phyloP scores from a whole-genome alignment of 352 stramenopile species.

The Globisporangium uncinulatum region DNA sequence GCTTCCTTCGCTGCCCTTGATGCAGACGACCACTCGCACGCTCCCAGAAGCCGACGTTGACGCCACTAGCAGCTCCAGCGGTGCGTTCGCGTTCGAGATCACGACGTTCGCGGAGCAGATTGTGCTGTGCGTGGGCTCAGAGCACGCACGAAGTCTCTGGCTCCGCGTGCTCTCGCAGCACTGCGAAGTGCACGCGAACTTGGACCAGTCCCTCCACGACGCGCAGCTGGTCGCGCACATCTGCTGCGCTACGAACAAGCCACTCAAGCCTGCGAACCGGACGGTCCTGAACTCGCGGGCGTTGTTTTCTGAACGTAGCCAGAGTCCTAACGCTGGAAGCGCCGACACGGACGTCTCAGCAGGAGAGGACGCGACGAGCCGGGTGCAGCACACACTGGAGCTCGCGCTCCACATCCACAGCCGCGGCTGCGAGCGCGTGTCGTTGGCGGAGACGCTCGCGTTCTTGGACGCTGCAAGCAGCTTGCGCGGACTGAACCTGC shows the following conservation, averaged over 20 bases:
- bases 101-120: conserved; percentile 74
- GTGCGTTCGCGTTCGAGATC: conserved; percentile 59
- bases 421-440: conserved; percentile 27
- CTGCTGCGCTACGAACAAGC: conserved; percentile 21
- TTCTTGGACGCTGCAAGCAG: conserved; percentile 69
- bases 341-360: not conserved
- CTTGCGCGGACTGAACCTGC: conserved; percentile 51
- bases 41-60: conserved; percentile 13
- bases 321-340: not conserved
- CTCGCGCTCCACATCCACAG: conserved; percentile 26
- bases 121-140: conserved; percentile 57
- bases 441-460: conserved; percentile 42
- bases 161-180: conserved; percentile 55
- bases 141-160: conserved; percentile 58
- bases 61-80: conserved; percentile 10
- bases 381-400: conserved; percentile 15
- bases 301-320: conserved; percentile 32
- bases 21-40: too few species aligned
- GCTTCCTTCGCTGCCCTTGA: conserved; percentile 6
- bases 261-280: conserved; percentile 42
- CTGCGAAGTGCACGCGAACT: conserved; percentile 41
- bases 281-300: conserved; percentile 57
- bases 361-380: not conserved
- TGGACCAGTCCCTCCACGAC: conserved; percentile 22
- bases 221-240: conserved; percentile 11